Evolutionary conservation across 1,139 yeast genomes (phyloP).

Genomic region (Geotrichum aggregatum): DNA sequence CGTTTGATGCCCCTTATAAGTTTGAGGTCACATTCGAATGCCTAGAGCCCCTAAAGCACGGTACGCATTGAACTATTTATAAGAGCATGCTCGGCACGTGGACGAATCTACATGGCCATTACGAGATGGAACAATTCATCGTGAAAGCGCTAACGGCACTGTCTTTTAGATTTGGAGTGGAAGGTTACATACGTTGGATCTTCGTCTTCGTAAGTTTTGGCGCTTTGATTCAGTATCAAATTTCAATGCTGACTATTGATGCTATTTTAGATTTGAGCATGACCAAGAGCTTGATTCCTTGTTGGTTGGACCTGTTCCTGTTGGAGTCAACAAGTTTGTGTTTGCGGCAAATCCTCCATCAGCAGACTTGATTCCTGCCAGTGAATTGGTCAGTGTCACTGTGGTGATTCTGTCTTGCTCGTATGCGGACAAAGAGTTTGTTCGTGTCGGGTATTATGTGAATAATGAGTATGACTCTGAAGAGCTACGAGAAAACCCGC

Average conservation of each 20-base stretch:
- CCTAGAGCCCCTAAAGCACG: slow-evolving; percentile 80
- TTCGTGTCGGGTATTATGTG: slow-evolving; percentile 93
- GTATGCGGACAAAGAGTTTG: slow-evolving; percentile 89
- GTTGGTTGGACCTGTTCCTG: slow-evolving; percentile 96
- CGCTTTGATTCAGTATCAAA: not conserved
- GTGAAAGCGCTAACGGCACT: no score
- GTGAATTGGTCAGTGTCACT: slow-evolving; percentile 90
- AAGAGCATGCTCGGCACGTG: no score
- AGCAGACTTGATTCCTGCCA: slow-evolving; percentile 91
- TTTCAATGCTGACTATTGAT: slow-evolving; percentile 16
- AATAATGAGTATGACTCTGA: slow-evolving; percentile 94
- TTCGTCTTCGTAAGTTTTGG: slow-evolving; percentile 55
- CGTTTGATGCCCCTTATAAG: slow-evolving; percentile 87
- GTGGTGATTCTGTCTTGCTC: slow-evolving; percentile 90
- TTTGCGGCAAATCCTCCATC: slow-evolving; percentile 96
- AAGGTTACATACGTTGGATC: slow-evolving; percentile 95
- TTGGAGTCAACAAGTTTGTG: slow-evolving; percentile 88
- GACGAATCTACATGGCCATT: no score
- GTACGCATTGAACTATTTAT: slow-evolving; percentile 26
- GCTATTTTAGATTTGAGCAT: slow-evolving; percentile 55
- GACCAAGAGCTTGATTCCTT: slow-evolving; percentile 95
- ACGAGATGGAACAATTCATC: no score
- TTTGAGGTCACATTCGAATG: slow-evolving; percentile 97
- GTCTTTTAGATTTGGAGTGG: slow-evolving; percentile 61
- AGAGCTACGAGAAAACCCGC: slow-evolving; percentile 90